These are phyloP conservation scores for Bacidia gigantensis DNA, from an alignment of 495 filamentous ascomycete genomes.

Conservation along the genomic window DNA sequence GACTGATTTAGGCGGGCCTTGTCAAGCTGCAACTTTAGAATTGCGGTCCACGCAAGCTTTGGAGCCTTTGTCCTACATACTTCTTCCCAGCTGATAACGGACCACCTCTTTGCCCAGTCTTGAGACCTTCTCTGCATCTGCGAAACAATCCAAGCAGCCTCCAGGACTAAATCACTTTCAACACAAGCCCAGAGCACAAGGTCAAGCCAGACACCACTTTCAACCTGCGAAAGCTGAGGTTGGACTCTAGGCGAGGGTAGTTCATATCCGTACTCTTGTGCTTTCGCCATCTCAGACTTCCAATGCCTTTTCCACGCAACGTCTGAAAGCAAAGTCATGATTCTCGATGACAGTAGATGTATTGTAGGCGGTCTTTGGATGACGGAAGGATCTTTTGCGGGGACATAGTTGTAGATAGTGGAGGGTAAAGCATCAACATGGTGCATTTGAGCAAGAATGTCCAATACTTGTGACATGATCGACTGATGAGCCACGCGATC, in stretches of 20 bases:
- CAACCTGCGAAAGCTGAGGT: constrained; percentile 37
- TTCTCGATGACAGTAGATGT: constrained; percentile 40
- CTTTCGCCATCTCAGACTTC: constrained; percentile 27
- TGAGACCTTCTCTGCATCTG: constrained; percentile 25
- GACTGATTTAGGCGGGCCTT: constrained; percentile 11
- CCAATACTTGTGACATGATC: constrained; percentile 44
- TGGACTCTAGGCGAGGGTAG: constrained; percentile 39
- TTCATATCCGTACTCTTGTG: constrained; percentile 26
- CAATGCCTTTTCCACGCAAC: constrained; percentile 44
- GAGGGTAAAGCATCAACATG: constrained; percentile 42
- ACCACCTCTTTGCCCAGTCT: constrained; percentile 22
- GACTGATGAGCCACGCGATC: constrained; percentile 23
- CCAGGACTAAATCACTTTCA: constrained; percentile 42
- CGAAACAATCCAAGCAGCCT: constrained; percentile 37
- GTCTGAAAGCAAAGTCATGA: constrained; percentile 48
- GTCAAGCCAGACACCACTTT: constrained; percentile 51
- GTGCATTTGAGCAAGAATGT: constrained; percentile 46
- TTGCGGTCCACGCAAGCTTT: constrained; percentile 14
- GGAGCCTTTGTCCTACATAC: constrained; percentile 13
- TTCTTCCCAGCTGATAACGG: constrained; percentile 14
- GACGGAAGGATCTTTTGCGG: constrained; percentile 23
- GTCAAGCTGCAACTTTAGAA: constrained; percentile 11
- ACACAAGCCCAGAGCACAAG: constrained; percentile 54
- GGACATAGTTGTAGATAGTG: constrained; percentile 39
- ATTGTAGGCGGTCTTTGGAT: constrained; percentile 44